Conservation (phyloP, 75 land plant genomes). For the Pinus taeda region DNA sequence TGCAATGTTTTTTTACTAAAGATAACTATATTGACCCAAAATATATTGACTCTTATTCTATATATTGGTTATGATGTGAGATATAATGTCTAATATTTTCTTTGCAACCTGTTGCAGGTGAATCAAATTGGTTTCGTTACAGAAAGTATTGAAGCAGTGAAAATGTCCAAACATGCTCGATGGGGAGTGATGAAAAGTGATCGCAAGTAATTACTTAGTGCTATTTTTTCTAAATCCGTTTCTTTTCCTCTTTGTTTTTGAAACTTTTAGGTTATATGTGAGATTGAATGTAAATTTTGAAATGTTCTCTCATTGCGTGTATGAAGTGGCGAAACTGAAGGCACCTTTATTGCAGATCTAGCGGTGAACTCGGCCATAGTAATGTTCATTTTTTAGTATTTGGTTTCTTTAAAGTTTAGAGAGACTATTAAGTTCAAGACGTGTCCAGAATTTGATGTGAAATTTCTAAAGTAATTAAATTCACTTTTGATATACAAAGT, state of each 20-base stretch:
- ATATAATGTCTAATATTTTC: not conserved
- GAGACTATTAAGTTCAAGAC: too few relatives aligned
- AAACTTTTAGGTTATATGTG: not conserved
- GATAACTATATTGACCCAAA: too few relatives aligned
- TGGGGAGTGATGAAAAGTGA: conserved; percentile 99
- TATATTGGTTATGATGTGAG: not conserved
- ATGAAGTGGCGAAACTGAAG: too few relatives aligned
- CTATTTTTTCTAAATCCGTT: not conserved
- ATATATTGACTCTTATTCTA: not conserved
- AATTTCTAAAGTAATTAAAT: not conserved
- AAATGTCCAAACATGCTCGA: conserved; percentile 89
- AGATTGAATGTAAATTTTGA: not conserved
- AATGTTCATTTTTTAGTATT: conserved; percentile 6
- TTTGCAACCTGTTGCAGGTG: conserved; percentile 32
- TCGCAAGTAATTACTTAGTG: conserved; percentile 49
- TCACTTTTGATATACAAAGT: not conserved
- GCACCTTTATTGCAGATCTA: conserved; percentile 72
- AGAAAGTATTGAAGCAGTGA: conserved; percentile 98
- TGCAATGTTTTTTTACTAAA: too few relatives aligned
- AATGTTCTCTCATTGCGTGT: not conserved
- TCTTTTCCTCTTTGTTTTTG: not conserved
- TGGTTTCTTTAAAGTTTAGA: not conserved
- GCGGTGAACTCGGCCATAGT: conserved; percentile 97
- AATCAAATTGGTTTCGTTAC: conserved; percentile 98
- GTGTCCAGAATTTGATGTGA: too few relatives aligned